A percentile compares a stretch with the other conserved stretches of the same genome.
These are phyloP conservation scores for Anisodus acutangulus DNA, from an alignment of 257 asterid genomes.

Conservation along the genomic window DNA sequence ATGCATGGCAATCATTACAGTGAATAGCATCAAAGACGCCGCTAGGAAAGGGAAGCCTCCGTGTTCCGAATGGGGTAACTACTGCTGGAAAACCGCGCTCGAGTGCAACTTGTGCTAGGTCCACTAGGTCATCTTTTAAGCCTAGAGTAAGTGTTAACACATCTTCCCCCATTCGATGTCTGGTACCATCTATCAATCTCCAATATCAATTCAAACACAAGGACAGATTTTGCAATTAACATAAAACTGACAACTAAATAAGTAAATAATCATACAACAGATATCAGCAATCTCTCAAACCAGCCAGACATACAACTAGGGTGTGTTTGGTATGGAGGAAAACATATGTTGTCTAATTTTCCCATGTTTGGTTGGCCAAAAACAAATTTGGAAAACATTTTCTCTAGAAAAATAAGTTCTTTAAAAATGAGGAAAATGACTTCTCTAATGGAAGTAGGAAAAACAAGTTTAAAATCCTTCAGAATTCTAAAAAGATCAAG, in stretches of 20 bases:
- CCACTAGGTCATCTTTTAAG: slow-evolving; percentile 83
- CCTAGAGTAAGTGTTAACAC: slow-evolving; percentile 82
- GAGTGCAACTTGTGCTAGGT: slow-evolving; percentile 83
- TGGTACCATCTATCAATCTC: slow-evolving; percentile 80
- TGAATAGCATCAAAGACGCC: slow-evolving; percentile 91
- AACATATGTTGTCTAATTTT: too few species aligned
- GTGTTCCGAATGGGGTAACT: slow-evolving; percentile 70
- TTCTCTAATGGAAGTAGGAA: too few species aligned
- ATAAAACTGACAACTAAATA: not conserved
- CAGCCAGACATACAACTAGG: not conserved
- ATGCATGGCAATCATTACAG: slow-evolving; percentile 73
- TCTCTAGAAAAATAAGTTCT: too few species aligned
- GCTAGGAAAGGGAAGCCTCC: slow-evolving; percentile 89
- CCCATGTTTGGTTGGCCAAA: too few species aligned
- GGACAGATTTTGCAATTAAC: not conserved
- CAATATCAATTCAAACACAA: slow-evolving; percentile 29
- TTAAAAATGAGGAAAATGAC: too few species aligned
- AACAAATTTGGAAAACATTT: too few species aligned
- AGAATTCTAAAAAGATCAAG: too few species aligned
- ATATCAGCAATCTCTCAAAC: not conserved
- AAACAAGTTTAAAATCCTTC: too few species aligned
- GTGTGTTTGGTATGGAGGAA: too few species aligned
- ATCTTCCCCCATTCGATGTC: slow-evolving; percentile 94
- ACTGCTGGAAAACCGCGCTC: slow-evolving; percentile 94
- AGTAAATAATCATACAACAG: slow-evolving; percentile 7